phyloP scores from a whole-genome alignment of 768 basidiomycete species.

The Sporobolomyces roseus region DNA sequence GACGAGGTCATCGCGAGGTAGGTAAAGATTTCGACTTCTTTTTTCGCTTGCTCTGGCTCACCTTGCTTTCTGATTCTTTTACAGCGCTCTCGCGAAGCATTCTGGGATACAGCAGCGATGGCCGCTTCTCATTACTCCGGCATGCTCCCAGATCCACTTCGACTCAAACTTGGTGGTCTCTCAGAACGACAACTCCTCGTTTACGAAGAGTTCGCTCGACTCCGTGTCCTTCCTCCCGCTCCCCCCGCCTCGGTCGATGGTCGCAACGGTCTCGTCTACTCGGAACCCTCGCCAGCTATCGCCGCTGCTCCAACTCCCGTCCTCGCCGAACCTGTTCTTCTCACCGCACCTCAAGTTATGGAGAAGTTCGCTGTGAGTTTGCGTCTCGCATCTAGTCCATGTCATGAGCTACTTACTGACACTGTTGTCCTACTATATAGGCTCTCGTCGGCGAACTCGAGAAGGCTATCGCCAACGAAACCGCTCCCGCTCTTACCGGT shows the following conservation, averaged over 20 bases:
- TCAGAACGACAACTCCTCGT: conserved; percentile 76
- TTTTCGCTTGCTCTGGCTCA: neutral
- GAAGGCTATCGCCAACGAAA: conserved; percentile 69
- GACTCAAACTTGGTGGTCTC: conserved; percentile 76
- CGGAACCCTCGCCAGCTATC: conserved; percentile 34
- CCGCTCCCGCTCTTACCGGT: conserved; percentile 63
- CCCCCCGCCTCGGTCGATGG: conserved; percentile 17
- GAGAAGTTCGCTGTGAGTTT: conserved; percentile 72
- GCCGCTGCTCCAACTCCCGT: conserved; percentile 24
- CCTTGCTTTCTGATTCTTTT: neutral
- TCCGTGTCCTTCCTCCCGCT: conserved; percentile 25
- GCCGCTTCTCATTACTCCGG: conserved; percentile 65
- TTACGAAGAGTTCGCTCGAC: conserved; percentile 86
- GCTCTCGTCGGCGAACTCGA: conserved; percentile 66
- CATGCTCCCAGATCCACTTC: conserved; percentile 78
- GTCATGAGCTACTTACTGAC: conserved; percentile 17
- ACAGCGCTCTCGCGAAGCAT: conserved; percentile 60
- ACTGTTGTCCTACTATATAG: conserved; percentile 48
- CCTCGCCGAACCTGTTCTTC: conserved; percentile 36
- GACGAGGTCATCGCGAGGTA: conserved; percentile 83
- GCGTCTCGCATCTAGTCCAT: neutral
- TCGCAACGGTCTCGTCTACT: conserved; percentile 36
- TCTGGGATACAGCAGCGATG: conserved; percentile 78
- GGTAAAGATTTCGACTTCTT: conserved; percentile 37
- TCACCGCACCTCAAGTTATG: conserved; percentile 76